Conservation (phyloP, 176 grass and related monocot genomes). For the Triticum aestivum region IWGSC_CS_RefSeq_v2.1 NC_057797.1:286204422-286204921, state of each 20-base stretch:
- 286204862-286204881: neutral
- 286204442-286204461: neutral
- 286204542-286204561: neutral
- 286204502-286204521: neutral
- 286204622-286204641: constrained; percentile 54
- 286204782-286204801: neutral
- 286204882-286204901: neutral
- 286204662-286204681: neutral
- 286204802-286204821: neutral
- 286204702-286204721: neutral
- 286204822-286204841: neutral
- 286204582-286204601: neutral
- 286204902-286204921: constrained; percentile 5
- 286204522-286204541: neutral
- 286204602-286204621: neutral
- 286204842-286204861: neutral
- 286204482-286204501: neutral
- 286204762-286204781: constrained; percentile 23
- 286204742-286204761: constrained; percentile 17
- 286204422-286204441: neutral
- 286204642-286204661: constrained; percentile 26
- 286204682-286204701: constrained; percentile 25
- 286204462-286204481: neutral
- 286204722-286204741: neutral
- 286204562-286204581: constrained; percentile 20